These are phyloP conservation scores for Erigeron philadelphicus DNA, from an alignment of 140 eudicot species.

Conservation along the genomic window DNA sequence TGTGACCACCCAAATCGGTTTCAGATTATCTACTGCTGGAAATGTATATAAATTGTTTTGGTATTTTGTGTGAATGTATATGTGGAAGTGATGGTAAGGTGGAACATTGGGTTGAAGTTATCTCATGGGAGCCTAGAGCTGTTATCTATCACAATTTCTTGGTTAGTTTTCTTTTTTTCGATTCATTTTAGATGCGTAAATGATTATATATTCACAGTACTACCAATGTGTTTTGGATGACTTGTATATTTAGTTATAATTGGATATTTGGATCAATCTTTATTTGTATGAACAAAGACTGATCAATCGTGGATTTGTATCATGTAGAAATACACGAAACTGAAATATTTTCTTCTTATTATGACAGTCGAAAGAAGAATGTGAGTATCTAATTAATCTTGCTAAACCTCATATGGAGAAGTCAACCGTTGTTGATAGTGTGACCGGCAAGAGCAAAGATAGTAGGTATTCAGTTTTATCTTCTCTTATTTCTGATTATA, in stretches of 20 bases:
- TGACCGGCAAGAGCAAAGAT: slow-evolving; percentile 80
- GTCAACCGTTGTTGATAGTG: slow-evolving; percentile 86
- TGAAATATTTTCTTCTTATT: neutral
- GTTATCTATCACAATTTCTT: slow-evolving; percentile 73
- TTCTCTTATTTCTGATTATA: neutral
- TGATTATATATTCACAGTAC: neutral
- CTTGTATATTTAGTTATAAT: no score
- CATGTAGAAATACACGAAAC: neutral
- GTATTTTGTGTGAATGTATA: slow-evolving; percentile 24
- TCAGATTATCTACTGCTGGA: neutral
- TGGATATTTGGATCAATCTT: no score
- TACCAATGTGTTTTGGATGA: neutral
- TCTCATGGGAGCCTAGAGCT: slow-evolving; percentile 99
- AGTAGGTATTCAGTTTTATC: slow-evolving; percentile 57
- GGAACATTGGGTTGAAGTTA: slow-evolving; percentile 76
- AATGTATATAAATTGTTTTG: neutral
- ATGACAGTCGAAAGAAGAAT: slow-evolving; percentile 85
- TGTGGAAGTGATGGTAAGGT: slow-evolving; percentile 39
- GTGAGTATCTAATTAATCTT: slow-evolving; percentile 64
- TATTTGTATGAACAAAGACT: neutral
- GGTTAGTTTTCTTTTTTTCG: slow-evolving; percentile 34
- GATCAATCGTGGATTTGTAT: neutral
- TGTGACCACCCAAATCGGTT: neutral
- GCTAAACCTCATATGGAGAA: slow-evolving; percentile 92
- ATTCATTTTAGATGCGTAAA: neutral